A percentile compares a stretch with the other conserved stretches of the same genome.
These are phyloP conservation scores for Arachnomyces sp. DNA, from an alignment of 2,329 filamentous ascomycete species.

Conservation along the genomic window DNA sequence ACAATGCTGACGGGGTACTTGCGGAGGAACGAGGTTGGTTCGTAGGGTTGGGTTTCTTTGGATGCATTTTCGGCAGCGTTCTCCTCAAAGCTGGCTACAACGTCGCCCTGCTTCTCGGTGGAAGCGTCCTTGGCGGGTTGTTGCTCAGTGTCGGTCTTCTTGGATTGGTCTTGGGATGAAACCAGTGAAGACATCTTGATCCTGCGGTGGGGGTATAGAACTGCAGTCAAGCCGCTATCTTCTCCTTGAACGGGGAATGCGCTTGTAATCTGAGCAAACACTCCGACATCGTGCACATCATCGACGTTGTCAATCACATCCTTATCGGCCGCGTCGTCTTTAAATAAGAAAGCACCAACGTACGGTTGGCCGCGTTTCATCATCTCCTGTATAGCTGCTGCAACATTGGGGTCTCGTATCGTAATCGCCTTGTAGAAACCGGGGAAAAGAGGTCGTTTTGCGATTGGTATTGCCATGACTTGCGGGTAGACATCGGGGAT, in stretches of 20 bases:
- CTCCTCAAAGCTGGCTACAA: constrained; percentile 96
- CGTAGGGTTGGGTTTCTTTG: constrained; percentile 55
- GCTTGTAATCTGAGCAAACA: constrained; percentile 96
- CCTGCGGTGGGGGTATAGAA: constrained; percentile 89
- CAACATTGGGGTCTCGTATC: constrained; percentile 85
- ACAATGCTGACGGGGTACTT: constrained; percentile 90
- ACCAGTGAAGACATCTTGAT: constrained; percentile 83
- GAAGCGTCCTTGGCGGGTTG: constrained; percentile 37
- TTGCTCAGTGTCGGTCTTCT: constrained; percentile 25
- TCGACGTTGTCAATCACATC: constrained; percentile 85
- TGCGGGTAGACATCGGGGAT: constrained; percentile 95
- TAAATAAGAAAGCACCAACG: constrained; percentile 92
- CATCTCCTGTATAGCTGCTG: constrained; percentile 87
- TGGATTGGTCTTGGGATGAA: constrained; percentile 47
- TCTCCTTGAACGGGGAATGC: constrained; percentile 86
- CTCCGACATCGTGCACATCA: constrained; percentile 91
- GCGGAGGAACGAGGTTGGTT: constrained; percentile 82
- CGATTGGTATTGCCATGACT: constrained; percentile 93
- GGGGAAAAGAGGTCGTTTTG: constrained; percentile 85
- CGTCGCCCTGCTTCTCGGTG: constrained; percentile 74
- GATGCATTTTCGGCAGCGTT: constrained; percentile 51
- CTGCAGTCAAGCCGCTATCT: constrained; percentile 76
- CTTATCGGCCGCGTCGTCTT: constrained; percentile 87
- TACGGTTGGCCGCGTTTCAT: constrained; percentile 96
- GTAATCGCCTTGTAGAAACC: constrained; percentile 99